Conservation (phyloP, 257 asterid species). For the Gardenia jasminoides region DNA sequence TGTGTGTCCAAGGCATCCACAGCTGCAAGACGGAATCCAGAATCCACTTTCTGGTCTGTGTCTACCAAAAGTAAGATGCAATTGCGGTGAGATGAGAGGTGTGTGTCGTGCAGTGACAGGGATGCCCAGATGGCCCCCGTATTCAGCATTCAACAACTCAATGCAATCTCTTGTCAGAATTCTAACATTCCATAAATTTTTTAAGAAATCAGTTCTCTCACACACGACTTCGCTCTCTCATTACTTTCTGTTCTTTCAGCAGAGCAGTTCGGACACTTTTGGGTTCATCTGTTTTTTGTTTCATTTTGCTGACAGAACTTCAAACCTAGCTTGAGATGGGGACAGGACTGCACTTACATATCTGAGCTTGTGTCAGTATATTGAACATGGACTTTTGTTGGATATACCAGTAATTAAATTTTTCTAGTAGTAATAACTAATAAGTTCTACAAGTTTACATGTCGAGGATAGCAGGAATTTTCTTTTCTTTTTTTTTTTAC, state of each 20-base stretch:
- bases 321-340: neutral
- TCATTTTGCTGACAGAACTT: constrained; percentile 5
- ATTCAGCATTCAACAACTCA: neutral
- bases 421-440: neutral
- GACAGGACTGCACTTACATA: neutral
- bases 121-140: constrained; percentile 6
- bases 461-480: neutral
- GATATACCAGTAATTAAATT: constrained; percentile 1
- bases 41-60: neutral
- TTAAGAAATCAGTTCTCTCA: neutral
- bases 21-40: neutral
- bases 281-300: constrained; percentile 10
- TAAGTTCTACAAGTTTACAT: constrained; percentile 10
- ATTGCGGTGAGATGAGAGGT: neutral
- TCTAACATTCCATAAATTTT: neutral
- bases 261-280: neutral
- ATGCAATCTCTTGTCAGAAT: neutral
- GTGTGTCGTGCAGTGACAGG: constrained; percentile 4
- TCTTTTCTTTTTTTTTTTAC: neutral
- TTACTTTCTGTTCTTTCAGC: neutral
- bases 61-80: neutral
- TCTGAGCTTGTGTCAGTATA: neutral
- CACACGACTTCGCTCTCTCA: neutral
- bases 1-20: too few relatives aligned
- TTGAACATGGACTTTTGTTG: constrained; percentile 6